Percentiles rank a stretch among this genome's conserved stretches.
phyloP scores from a whole-genome alignment of 345 rosid species.

The Populus pruinosa region DNA sequence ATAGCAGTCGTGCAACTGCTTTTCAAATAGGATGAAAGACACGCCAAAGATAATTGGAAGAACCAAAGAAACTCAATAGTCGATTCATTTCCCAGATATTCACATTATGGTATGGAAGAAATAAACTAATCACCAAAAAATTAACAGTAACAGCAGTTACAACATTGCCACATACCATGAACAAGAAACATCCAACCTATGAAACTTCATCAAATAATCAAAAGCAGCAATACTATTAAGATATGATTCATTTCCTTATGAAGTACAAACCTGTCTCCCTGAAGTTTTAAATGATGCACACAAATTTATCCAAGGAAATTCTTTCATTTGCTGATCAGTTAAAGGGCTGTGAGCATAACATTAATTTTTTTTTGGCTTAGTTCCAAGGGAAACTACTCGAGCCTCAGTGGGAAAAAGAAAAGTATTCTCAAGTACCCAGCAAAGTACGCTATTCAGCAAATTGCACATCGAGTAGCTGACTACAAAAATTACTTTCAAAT shows the following conservation, averaged over 20 bases:
- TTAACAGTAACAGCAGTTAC: background rate
- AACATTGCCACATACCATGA: background rate
- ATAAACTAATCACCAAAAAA: background rate
- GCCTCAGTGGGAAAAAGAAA: background rate
- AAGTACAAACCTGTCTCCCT: background rate
- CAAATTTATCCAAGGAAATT: background rate
- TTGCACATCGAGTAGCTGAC: background rate
- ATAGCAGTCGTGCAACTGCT: background rate
- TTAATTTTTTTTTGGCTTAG: background rate
- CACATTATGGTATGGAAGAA: background rate
- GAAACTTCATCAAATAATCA: background rate
- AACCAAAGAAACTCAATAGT: background rate
- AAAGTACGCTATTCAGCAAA: background rate
- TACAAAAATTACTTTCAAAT: background rate
- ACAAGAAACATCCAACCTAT: background rate
- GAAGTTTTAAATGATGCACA: background rate
- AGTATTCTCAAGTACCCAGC: background rate
- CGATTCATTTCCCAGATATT: background rate
- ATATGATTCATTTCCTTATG: background rate
- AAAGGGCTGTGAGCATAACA: background rate
- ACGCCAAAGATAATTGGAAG: background rate
- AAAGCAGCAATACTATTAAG: background rate
- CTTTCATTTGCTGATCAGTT: too few species aligned
- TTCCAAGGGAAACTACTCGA: background rate
- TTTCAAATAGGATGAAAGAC: background rate